A percentile compares a stretch with the other conserved stretches of the same genome.
Conservation (phyloP, 768 basidiomycete species). For the Naematelia aurantialba region DNA sequence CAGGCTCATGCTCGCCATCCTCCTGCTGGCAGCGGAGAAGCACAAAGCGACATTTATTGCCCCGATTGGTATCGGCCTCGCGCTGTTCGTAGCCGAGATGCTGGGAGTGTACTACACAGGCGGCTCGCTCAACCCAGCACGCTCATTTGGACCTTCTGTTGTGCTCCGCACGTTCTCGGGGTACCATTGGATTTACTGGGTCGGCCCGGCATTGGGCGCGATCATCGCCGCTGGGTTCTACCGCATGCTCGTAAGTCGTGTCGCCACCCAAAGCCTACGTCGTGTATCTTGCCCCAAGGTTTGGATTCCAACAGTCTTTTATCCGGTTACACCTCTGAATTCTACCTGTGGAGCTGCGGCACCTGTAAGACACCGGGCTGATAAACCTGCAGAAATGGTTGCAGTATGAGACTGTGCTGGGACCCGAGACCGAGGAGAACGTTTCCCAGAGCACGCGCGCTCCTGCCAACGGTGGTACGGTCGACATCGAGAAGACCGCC, state of each 20-base stretch:
- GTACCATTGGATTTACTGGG: slow-evolving; percentile 50
- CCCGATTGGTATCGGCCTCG: slow-evolving; percentile 53
- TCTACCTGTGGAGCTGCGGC: too few species aligned
- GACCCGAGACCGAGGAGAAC: slow-evolving; percentile 36
- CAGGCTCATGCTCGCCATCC: slow-evolving; percentile 36
- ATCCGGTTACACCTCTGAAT: too few species aligned
- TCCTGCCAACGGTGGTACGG: neutral
- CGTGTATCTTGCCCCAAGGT: too few species aligned
- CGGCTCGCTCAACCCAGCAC: slow-evolving; percentile 49
- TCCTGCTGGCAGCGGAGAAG: slow-evolving; percentile 49
- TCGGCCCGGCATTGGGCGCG: slow-evolving; percentile 46
- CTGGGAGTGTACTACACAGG: slow-evolving; percentile 50
- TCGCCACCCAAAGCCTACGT: neutral
- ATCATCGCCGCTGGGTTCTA: slow-evolving; percentile 48
- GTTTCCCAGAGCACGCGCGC: slow-evolving; percentile 4
- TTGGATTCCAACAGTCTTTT: too few species aligned
- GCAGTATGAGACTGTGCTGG: slow-evolving; percentile 49
- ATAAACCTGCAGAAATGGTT: slow-evolving; percentile 31
- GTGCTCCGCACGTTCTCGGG: slow-evolving; percentile 34
- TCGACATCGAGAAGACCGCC: slow-evolving; percentile 24
- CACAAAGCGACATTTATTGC: slow-evolving; percentile 53
- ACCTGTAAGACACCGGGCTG: neutral
- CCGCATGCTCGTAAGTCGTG: slow-evolving; percentile 40
- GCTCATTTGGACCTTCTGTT: slow-evolving; percentile 45
- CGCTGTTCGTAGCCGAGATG: slow-evolving; percentile 49